A percentile compares a stretch with the other conserved stretches of the same genome.
These are phyloP conservation scores for Eutrema japonicum DNA, from an alignment of 345 rosid genomes.

Conservation along the genomic window DNA sequence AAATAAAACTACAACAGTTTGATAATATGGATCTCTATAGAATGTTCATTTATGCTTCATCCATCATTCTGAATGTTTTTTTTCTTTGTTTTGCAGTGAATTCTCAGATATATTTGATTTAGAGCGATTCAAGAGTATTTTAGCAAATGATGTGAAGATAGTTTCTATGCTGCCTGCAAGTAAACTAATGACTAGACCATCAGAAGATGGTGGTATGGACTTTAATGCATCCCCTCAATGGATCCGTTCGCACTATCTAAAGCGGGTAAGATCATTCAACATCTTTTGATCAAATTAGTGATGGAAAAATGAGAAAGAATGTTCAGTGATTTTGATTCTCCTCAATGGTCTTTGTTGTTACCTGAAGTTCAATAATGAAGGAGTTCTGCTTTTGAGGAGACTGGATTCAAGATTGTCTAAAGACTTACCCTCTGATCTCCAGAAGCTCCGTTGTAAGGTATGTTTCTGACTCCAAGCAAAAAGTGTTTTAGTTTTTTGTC, in stretches of 20 bases:
- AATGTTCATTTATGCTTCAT: slow-evolving; percentile 3
- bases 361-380: slow-evolving; percentile 82
- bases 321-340: no score
- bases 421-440: slow-evolving; percentile 93
- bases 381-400: slow-evolving; percentile 87
- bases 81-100: slow-evolving; percentile 62
- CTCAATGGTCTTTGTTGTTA: slow-evolving; percentile 11
- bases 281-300: neutral
- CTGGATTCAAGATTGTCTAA: slow-evolving; percentile 93
- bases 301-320: no score
- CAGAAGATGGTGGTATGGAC: slow-evolving; percentile 79
- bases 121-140: slow-evolving; percentile 82
- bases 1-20: neutral
- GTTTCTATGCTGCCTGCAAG: slow-evolving; percentile 82
- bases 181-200: slow-evolving; percentile 83
- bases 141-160: slow-evolving; percentile 78
- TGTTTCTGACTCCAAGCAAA: slow-evolving; percentile 34
- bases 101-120: slow-evolving; percentile 93
- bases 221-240: slow-evolving; percentile 81
- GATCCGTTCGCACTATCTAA: slow-evolving; percentile 90
- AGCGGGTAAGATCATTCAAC: slow-evolving; percentile 54
- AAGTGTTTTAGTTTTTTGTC: neutral
- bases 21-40: neutral
- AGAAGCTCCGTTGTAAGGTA: slow-evolving; percentile 96
- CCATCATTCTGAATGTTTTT: slow-evolving; percentile 1